Evolutionary conservation across 2,329 filamentous ascomycete genomes (phyloP).

Genomic region (Penicillium sp.): DNA sequence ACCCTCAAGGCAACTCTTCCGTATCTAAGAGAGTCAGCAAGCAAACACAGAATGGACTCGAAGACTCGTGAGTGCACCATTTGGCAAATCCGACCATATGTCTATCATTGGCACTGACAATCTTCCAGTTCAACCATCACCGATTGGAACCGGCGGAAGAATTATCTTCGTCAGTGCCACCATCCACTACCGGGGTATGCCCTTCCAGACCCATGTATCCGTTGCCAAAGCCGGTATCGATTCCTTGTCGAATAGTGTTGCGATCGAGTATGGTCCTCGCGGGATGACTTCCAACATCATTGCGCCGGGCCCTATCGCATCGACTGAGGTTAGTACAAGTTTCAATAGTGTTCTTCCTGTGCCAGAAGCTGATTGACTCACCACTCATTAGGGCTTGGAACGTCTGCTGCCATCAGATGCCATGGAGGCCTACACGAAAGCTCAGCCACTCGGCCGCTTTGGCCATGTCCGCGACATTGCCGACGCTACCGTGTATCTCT

Average conservation of each 20-base stretch:
- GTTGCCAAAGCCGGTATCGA: slow-evolving; percentile 92
- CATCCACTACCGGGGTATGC: slow-evolving; percentile 84
- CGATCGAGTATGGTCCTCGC: slow-evolving; percentile 84
- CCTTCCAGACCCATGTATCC: slow-evolving; percentile 83
- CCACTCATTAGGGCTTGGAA: slow-evolving; percentile 57
- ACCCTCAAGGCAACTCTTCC: slow-evolving; percentile 89
- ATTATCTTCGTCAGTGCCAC: slow-evolving; percentile 90
- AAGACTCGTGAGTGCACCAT: slow-evolving; percentile 45
- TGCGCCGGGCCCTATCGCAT: slow-evolving; percentile 79
- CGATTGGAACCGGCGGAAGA: slow-evolving; percentile 68
- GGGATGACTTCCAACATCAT: slow-evolving; percentile 88
- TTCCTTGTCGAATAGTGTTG: slow-evolving; percentile 73
- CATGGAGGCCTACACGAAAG: slow-evolving; percentile 47
- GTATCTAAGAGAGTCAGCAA: slow-evolving; percentile 73
- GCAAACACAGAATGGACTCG: slow-evolving; percentile 60
- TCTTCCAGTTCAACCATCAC: slow-evolving; percentile 32
- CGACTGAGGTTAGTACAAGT: slow-evolving; percentile 61
- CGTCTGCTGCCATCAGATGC: slow-evolving; percentile 58
- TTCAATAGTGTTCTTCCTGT: not conserved
- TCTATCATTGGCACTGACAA: slow-evolving; percentile 10
- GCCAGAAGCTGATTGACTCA: not conserved
- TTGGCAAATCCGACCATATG: not conserved
- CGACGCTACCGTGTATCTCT: slow-evolving; percentile 86
- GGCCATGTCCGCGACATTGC: slow-evolving; percentile 85
- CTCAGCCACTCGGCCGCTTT: slow-evolving; percentile 71